Base-by-base conservation (phyloP, 371 early-diverging fungal species). In the Choanephora cucurbitarum region DNA sequence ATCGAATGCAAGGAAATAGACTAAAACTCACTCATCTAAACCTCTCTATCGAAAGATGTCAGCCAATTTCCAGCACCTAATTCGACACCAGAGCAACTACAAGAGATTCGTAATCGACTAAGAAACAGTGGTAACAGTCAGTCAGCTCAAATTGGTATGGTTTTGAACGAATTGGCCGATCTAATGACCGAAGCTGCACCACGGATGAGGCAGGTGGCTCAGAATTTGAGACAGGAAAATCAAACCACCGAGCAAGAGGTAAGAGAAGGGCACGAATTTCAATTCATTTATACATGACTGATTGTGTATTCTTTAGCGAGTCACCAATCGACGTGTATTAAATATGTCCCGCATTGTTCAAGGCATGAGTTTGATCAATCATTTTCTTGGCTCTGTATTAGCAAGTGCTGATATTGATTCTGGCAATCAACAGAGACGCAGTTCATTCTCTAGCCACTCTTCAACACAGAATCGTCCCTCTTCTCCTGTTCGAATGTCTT, bases 331-430 rank as follows among this genome's bases (percentile, higher is more conserved):
- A 52, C 42, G 60, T 13, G 55, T 59, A n/a, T 18, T 43, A 15
- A 59, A 59, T n/a, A 64, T 73, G 24, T 72, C 78, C 51, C 66
- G 78, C 28, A 66, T 78, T 43, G 62, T 75, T n/a, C 78, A 78
- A 49, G 75, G 78, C 8, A 70, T 78, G 69, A 78, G 78, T 45
- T 43, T 74, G 23, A 72, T 78, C 32, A 65, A 72, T 33, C 78
- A 78, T 19, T 75, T 74, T 47, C 44, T 78, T 43, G 78, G 75
- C 4, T 74, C 78, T 0, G 73, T 78, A 11, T 57, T 78, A 40
- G 78, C 67, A 5, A 75, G 67, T 34, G 71, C 75, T 5, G 78
- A 78, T 54, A 42, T 76, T 37, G 66, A 62, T 33, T 44, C 58
- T n/a, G 39, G 61, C 50, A 43, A 64, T 17, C 22, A 11, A 17